Base-by-base conservation (phyloP, 768 basidiomycete genomes). In the Phanerodontia chrysosporium region DNA sequence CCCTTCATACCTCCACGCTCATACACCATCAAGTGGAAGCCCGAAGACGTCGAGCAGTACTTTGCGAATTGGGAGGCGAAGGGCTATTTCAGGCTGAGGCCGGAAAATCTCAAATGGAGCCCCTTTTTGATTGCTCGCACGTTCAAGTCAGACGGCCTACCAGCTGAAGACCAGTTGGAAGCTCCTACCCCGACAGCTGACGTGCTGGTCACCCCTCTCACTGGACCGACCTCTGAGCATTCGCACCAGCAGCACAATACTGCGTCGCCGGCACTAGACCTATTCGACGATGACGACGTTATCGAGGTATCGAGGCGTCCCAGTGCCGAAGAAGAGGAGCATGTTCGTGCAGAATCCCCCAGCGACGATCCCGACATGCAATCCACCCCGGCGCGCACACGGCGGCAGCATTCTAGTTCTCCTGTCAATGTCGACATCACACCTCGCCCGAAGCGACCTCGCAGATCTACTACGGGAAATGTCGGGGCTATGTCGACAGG, bases 81-180 rank as follows among this genome's bases (percentile, higher is more conserved):
- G 73, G 90, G 89, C 4, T 90, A 93, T 65, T 67, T 94, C 60
- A 81, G 73, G 63, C 76, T 92, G 58, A 83, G 82, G 64, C 87
- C 94, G 1, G 93, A 96, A 67, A 85, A 85, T 70, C 79, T 98
- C 61, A 94, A 92, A 68, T 99, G 96, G 91, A 95, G 87, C 62
- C 96, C 96, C 27, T 98, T 96, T 73, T 75, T 97, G 39, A 72
- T 93, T 45, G 78, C 86, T 5, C 76, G 82, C 54, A 73, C 70
- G 45, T 71, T 70, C 56, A 70, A 72, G 64, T 59, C 58, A 8
- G 62, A 63, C 30, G 62, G 51, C n/a, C 42, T 58, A n/a, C 36
- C 49, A 16, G 13, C 25, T 2, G 61, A 58, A 10, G 49, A 57
- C 12, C 36, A 14, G 28, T 29, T 28, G 7, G 57, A 55, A 9